Evolutionary conservation across 2,329 filamentous ascomycete species (phyloP).

Genomic region (Talaromyces albobiverticillius): DNA sequence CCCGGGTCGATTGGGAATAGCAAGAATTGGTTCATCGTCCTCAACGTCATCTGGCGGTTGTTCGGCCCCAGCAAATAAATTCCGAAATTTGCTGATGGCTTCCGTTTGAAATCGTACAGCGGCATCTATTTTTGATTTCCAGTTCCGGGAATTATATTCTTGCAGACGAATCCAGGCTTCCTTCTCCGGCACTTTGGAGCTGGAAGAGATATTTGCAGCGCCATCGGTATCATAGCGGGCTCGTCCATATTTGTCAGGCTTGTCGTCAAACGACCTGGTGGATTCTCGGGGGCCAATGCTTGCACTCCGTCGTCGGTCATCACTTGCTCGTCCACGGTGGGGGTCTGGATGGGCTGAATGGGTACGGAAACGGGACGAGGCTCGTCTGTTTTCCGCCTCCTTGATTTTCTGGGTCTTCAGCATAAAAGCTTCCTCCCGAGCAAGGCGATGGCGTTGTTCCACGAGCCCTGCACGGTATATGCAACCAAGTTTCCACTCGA

Average conservation of each 20-base stretch:
- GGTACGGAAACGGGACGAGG: conserved; percentile 52
- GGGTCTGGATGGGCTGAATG: conserved; percentile 49
- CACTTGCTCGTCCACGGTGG: conserved; percentile 36
- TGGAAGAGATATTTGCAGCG: conserved; percentile 67
- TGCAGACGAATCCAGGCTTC: conserved; percentile 75
- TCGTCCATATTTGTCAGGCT: conserved; percentile 31
- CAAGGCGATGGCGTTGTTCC: conserved; percentile 86
- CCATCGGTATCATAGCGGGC: conserved; percentile 75
- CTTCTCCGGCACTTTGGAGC: conserved; percentile 68
- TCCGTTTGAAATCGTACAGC: conserved; percentile 67
- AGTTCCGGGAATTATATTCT: conserved; percentile 80
- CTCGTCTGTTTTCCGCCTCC: conserved; percentile 59
- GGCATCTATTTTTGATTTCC: conserved; percentile 86
- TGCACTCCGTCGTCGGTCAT: conserved; percentile 49
- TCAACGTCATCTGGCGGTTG: conserved; percentile 77
- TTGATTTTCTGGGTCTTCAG: conserved; percentile 82
- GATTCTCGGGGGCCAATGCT: conserved; percentile 51
- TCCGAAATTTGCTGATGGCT: conserved; percentile 74
- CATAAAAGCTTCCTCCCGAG: conserved; percentile 83
- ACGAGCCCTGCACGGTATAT: conserved; percentile 87
- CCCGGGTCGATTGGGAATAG: conserved; percentile 79
- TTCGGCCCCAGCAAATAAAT: conserved; percentile 77
- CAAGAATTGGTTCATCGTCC: conserved; percentile 79
- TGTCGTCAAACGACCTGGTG: conserved; percentile 16
- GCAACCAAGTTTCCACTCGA: conserved; percentile 94